Conservation (phyloP, 202 grass and related monocot species). For the Tripidium arundinaceum region DNA sequence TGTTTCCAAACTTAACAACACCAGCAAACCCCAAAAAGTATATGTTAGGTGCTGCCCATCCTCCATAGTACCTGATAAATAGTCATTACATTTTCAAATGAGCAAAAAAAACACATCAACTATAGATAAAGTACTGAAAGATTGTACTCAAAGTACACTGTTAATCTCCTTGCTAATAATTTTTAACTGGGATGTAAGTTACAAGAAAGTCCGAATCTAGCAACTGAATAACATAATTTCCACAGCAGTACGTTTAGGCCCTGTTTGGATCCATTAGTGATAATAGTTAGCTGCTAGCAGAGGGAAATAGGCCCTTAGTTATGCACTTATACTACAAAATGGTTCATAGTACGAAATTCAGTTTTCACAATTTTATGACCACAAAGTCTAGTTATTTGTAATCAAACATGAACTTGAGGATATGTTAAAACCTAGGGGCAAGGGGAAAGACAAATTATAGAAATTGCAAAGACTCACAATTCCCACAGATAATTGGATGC, state of each 20-base stretch:
- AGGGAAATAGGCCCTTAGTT: not conserved
- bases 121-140: not conserved
- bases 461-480: constrained; percentile 55
- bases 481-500: constrained; percentile 93
- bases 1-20: constrained; percentile 91
- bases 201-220: not conserved
- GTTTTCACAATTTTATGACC: not conserved
- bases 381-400: not conserved
- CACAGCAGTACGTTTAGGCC: no score
- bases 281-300: not conserved
- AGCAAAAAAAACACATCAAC: constrained; percentile 5
- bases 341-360: not conserved
- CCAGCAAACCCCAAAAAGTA: constrained; percentile 88
- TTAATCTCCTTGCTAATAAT: not conserved
- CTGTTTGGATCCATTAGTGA: not conserved
- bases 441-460: constrained; percentile 1
- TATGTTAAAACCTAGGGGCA: not conserved
- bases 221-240: not conserved
- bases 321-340: not conserved
- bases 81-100: constrained; percentile 21
- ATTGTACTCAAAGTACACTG: not conserved
- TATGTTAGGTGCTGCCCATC: constrained; percentile 95
- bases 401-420: not conserved
- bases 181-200: not conserved
- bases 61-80: constrained; percentile 80